Evolutionary conservation across 192 early-diverging fungal species (phyloP), one percentile per base, ranked within the genome.

Genomic region (Glomus cerebriforme): DNA sequence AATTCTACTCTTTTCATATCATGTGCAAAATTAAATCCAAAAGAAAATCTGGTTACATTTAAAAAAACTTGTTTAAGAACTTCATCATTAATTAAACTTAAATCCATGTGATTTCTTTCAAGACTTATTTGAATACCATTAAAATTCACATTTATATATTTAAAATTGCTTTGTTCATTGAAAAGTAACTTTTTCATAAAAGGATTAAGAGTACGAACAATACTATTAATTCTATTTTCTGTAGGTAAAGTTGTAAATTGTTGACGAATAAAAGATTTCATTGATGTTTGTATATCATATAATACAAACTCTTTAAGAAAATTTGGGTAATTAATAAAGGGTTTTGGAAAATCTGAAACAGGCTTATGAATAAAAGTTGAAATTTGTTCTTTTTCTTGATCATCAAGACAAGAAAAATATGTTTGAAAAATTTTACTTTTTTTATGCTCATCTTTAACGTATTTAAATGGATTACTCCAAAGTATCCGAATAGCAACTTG

Each of bases 381-480:
- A 1, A 54, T 54, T 54, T 54, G 49, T 22, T 54, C 19, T 54
- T 54, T 54, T 17, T 54, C 49, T 54, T 54, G 3, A 22, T 54
- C 49, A 54, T 54, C 49, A 54, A 54, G 49, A 1, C 49, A 54
- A 22, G 49, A 54, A 54, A 54, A 54, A 54, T 54, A 54, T 22
- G 49, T 54, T 54, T 7, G 49, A 54, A 54, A 22, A 6, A 54
- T 54, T 22, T 22, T 17, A 54, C 49, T 22, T 7, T 17, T 54
- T 22, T 54, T 66, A 7, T 5, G 1, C 27, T 27, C 13, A 66
- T 66, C 32, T 34, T 31, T 24, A 17, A 27, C 24, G 24, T 22
- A 66, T 17, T 34, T 66, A 22, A 66, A 66, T 10, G 64, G 64
- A 26, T 66, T 66, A 13, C 19, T 66, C 64, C 64, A 66, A 19